Conservation (phyloP, 2,329 filamentous ascomycete species). For the Ophiostoma ips region DNA sequence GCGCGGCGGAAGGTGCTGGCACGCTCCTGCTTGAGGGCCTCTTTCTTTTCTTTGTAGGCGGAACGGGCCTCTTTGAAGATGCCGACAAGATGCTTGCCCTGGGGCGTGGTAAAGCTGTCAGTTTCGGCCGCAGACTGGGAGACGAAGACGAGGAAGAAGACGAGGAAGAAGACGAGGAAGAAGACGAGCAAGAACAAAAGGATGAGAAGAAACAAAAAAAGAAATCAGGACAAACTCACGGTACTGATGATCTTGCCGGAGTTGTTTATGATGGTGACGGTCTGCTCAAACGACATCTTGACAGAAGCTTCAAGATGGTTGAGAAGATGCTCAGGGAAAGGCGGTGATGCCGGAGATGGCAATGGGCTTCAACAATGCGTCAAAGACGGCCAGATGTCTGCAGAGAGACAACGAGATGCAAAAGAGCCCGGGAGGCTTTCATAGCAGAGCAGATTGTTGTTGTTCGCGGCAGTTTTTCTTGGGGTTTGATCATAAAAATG, state of each 20-base stretch:
- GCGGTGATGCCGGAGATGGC: not conserved
- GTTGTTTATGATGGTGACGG: conserved; percentile 78
- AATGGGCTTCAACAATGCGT: no score
- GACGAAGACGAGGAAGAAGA: no score
- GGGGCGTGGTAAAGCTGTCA: not conserved
- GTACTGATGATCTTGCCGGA: conserved; percentile 85
- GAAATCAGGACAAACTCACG: conserved; percentile 34
- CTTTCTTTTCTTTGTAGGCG: conserved; percentile 78
- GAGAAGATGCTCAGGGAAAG: not conserved
- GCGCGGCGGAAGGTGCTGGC: conserved; percentile 38
- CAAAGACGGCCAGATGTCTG: no score
- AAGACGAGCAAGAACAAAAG: not conserved
- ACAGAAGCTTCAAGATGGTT: not conserved
- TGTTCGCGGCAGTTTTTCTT: no score
- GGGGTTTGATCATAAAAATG: no score
- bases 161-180: no score
- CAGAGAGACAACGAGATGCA: no score
- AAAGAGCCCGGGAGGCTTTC: no score
- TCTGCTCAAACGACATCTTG: conserved; percentile 44
- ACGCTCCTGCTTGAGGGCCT: conserved; percentile 57
- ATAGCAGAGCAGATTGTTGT: no score
- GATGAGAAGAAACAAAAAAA: not conserved
- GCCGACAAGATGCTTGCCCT: conserved; percentile 82
- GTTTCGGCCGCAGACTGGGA: no score
- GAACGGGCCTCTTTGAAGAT: conserved; percentile 87